Evolutionary conservation across 352 stramenopile genomes (phyloP), one percentile per base, ranked within the genome.

Genomic region (Phytophthora vignae): DNA sequence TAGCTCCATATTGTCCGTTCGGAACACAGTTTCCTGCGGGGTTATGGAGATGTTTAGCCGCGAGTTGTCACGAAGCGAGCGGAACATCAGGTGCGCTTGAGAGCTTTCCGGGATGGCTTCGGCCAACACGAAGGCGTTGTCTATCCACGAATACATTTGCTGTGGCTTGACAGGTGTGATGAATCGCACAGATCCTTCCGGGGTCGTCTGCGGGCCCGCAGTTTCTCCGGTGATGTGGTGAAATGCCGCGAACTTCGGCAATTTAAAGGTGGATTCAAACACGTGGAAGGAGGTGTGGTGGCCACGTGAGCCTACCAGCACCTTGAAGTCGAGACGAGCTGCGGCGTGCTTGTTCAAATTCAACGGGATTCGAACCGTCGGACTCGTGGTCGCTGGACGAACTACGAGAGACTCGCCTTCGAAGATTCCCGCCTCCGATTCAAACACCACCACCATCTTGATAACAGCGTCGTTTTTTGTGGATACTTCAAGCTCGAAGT

Each of bases 231-330:
- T 69, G 27, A 96, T 73, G 27, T 87, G 80, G 38, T 80, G 69
- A 69, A 97, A 98, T 59, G 83, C 84, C 57, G 90, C 90, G 55
- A 98, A 98, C 69, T 95, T 96, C 17, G 92, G 88, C 19, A 98
- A 54, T 12, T 70, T 73, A 65, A 92, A 92, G 10, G 76, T 75
- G 11, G 80, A 71, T 63, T 98, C 93, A 66, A 98, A 97, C 17
- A 97, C 83, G 67, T 97, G 91, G 61, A 98, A 95, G 17, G 83
- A 85, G 17, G 79, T 74, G 46, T 88, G 84, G 65, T 91, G 91
- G 54, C 87, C 90, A 4, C 93, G 88, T 42, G 82, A 87, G n/a
- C 89, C 89, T 19, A 98, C 91, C 54, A 92, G 76, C 40, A 91
- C 73, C 63, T 88, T 93, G 52, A 94, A 77, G 40, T 92, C 82